These are phyloP conservation scores for Pistacia atlantica DNA, from an alignment of 345 rosid genomes.

Conservation along the genomic window DNA sequence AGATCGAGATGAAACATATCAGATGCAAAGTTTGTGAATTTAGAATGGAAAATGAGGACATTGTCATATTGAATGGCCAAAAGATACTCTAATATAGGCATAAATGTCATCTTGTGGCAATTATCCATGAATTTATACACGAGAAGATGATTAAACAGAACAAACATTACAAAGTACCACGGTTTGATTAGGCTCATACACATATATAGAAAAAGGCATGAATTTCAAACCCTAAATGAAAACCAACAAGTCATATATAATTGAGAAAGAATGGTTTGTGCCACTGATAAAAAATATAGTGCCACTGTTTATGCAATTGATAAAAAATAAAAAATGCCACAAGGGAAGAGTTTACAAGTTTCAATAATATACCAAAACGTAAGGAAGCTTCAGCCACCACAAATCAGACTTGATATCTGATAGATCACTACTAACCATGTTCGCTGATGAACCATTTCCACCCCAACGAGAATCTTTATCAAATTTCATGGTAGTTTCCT, in stretches of 20 bases:
- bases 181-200: not conserved
- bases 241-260: not conserved
- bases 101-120: not conserved
- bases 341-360: not conserved
- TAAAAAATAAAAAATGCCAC: not conserved
- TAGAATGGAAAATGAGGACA: not conserved
- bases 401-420: slow-evolving; percentile 30
- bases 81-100: not conserved
- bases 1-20: not conserved
- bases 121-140: not conserved
- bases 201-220: not conserved
- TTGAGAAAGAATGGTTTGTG: not conserved
- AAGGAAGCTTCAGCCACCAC: slow-evolving; percentile 87
- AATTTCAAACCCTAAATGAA: not conserved
- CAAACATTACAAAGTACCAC: not conserved
- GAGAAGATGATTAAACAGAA: not conserved
- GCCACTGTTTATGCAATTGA: not conserved
- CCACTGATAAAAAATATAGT: not conserved
- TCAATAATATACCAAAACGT: slow-evolving; percentile 54
- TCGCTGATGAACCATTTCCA: slow-evolving; percentile 25
- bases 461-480: slow-evolving; percentile 25
- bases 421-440: slow-evolving; percentile 30
- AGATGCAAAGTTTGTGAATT: not conserved
- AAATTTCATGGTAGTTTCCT: slow-evolving; percentile 21
- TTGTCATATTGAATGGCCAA: not conserved